Conservation (phyloP, 441 rosid genomes). For the Codiaeum variegatum region DNA sequence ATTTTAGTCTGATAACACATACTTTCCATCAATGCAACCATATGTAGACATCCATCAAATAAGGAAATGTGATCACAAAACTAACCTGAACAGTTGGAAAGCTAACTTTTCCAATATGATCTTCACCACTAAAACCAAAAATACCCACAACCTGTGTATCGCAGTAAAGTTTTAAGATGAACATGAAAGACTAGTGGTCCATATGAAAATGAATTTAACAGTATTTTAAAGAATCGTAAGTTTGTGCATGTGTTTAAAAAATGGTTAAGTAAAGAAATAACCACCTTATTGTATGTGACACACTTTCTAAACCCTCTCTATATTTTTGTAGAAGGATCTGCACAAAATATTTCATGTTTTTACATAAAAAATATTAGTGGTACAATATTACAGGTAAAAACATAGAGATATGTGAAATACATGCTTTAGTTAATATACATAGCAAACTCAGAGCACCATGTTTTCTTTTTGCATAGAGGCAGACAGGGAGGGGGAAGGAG, state of each 20-base stretch:
- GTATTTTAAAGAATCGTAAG: neutral
- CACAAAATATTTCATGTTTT: conserved; percentile 17
- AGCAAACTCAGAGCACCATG: neutral
- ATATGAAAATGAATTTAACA: conserved; percentile 1
- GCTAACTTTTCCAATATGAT: conserved; percentile 84
- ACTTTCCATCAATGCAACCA: neutral
- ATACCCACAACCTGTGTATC: conserved; percentile 65
- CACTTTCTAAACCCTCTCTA: conserved; percentile 82
- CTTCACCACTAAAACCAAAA: conserved; percentile 93
- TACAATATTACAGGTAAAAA: neutral
- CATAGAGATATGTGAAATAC: neutral
- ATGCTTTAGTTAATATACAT: neutral
- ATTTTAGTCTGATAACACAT: conserved; percentile 4
- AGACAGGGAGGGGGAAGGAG: too few relatives aligned
- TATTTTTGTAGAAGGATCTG: conserved; percentile 82
- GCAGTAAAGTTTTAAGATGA: conserved; percentile 11
- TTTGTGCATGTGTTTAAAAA: conserved; percentile 5
- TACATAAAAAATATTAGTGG: conserved; percentile 14
- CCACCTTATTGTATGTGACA: conserved; percentile 80
- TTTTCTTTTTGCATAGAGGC: too few relatives aligned
- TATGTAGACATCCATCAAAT: neutral
- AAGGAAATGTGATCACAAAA: conserved; percentile 13
- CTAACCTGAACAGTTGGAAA: conserved; percentile 86
- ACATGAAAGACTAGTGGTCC: neutral
- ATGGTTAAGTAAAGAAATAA: neutral